A percentile compares a stretch with the other conserved stretches of the same genome.
Conservation (phyloP, 768 basidiomycete genomes). For the Kwoniella botswanensis region DNA sequence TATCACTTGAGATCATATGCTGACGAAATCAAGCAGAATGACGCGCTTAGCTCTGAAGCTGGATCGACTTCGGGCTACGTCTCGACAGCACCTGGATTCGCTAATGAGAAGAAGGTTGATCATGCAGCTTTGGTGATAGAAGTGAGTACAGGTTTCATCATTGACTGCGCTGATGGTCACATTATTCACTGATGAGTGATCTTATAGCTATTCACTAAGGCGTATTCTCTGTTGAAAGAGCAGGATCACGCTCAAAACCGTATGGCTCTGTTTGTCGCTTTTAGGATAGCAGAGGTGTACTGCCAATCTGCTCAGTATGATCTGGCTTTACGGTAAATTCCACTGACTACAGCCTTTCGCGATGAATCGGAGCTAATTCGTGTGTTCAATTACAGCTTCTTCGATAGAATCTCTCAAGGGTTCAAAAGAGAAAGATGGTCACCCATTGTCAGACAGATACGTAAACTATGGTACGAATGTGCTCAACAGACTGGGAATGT, state of each 20-base stretch:
- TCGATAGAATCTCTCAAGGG: slow-evolving; percentile 86
- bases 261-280: slow-evolving; percentile 86
- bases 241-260: slow-evolving; percentile 72
- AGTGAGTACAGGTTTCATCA: slow-evolving; percentile 60
- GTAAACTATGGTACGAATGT: slow-evolving; percentile 81
- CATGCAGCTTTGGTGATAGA: slow-evolving; percentile 82
- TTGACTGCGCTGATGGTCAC: background rate
- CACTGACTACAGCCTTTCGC: background rate
- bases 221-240: slow-evolving; percentile 91
- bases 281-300: slow-evolving; percentile 86
- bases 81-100: slow-evolving; percentile 69
- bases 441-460: slow-evolving; percentile 72
- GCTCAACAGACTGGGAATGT: slow-evolving; percentile 77
- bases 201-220: slow-evolving; percentile 81
- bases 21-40: slow-evolving; percentile 23
- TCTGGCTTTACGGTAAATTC: slow-evolving; percentile 76
- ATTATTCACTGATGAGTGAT: too few relatives aligned
- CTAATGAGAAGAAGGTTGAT: slow-evolving; percentile 90
- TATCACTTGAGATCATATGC: background rate
- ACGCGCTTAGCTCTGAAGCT: slow-evolving; percentile 37
- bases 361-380: background rate
- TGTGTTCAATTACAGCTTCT: slow-evolving; percentile 66
- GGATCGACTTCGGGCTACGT: slow-evolving; percentile 42
- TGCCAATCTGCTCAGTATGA: slow-evolving; percentile 79
- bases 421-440: slow-evolving; percentile 87